These are phyloP conservation scores for Macrolepiota fuliginosa DNA, from an alignment of 768 basidiomycete species.

Conservation along the genomic window DNA sequence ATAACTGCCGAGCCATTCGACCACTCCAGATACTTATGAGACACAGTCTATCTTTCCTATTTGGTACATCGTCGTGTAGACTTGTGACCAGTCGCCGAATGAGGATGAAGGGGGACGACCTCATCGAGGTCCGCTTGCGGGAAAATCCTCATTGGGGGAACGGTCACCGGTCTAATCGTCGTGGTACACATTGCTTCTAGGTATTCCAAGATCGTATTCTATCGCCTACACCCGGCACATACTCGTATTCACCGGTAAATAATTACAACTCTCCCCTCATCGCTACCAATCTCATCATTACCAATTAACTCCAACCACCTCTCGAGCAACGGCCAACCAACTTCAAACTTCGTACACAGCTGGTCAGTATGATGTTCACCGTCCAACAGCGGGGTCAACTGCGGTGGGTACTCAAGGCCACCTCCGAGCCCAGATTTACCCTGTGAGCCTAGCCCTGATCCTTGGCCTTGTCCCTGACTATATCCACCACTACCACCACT, in stretches of 20 bases:
- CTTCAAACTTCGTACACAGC: slow-evolving; percentile 76
- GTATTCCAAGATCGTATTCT: neutral
- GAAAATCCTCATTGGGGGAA: no score
- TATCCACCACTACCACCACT: neutral
- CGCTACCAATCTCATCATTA: slow-evolving; percentile 57
- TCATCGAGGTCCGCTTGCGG: no score
- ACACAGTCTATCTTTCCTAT: no score
- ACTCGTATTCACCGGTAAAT: slow-evolving; percentile 57
- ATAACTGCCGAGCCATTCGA: no score
- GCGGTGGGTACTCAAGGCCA: slow-evolving; percentile 43
- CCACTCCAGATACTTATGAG: no score
- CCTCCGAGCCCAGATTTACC: neutral
- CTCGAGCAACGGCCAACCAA: slow-evolving; percentile 80
- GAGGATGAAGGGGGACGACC: no score
- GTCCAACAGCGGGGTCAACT: slow-evolving; percentile 63
- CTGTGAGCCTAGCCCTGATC: slow-evolving; percentile 22
- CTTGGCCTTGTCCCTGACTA: neutral
- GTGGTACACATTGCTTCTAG: neutral
- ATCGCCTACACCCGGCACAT: neutral
- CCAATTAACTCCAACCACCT: slow-evolving; percentile 66
- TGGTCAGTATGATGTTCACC: slow-evolving; percentile 95
- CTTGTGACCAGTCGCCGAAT: no score
- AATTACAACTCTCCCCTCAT: slow-evolving; percentile 74
- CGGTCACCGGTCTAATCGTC: no score
- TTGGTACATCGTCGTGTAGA: no score